phyloP scores from a whole-genome alignment of 1,284 basidiomycete species.

The Sanguinoderma infundibulare region DNA sequence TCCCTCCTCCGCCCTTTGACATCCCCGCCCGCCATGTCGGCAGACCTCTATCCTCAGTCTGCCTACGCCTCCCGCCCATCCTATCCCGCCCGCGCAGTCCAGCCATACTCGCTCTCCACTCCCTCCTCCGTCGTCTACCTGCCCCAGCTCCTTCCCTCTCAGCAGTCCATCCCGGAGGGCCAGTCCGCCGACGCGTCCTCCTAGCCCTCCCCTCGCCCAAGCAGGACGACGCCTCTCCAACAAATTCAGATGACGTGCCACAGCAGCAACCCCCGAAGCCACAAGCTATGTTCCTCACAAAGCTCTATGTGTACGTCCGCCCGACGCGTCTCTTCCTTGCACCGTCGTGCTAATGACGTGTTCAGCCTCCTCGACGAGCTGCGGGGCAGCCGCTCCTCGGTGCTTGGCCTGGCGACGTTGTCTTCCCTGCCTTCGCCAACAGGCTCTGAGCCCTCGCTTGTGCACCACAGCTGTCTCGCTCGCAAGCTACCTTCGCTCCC shows the following conservation, averaged over 20 bases:
- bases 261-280: conserved; percentile 67
- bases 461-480: neutral
- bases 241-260: conserved; percentile 49
- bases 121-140: conserved; percentile 47
- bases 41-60: too few relatives aligned
- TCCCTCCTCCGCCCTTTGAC: conserved; percentile 33
- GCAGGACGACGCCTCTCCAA: conserved; percentile 42
- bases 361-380: conserved; percentile 73
- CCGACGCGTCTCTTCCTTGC: too few relatives aligned
- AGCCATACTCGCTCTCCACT: conserved; percentile 37
- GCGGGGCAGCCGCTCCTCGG: too few relatives aligned
- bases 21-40: conserved; percentile 44
- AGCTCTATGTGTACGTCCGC: too few relatives aligned
- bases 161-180: conserved; percentile 50
- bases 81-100: conserved; percentile 30
- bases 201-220: conserved; percentile 38
- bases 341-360: conserved; percentile 5
- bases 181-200: too few relatives aligned
- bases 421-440: too few relatives aligned
- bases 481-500: neutral
- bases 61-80: conserved; percentile 47
- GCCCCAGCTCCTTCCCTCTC: conserved; percentile 48
- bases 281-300: conserved; percentile 90
- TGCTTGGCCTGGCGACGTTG: too few relatives aligned
- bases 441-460: too few relatives aligned